Conservation (phyloP, 352 stramenopile genomes). For the Halophytophthora polymorphica region DNA sequence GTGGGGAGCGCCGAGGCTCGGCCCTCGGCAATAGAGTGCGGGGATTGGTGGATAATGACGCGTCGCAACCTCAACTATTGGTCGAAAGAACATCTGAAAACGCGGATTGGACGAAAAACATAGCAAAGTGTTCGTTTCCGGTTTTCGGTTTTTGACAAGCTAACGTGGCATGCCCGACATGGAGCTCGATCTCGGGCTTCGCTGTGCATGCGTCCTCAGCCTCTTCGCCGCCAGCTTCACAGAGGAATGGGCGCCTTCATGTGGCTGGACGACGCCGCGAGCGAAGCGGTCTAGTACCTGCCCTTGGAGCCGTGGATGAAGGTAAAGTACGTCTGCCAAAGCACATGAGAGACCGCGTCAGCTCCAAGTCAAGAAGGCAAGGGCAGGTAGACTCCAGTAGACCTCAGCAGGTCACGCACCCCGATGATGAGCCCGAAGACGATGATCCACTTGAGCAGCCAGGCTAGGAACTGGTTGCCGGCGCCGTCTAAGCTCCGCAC, state of each 20-base stretch:
- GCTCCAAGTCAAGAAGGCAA: not conserved
- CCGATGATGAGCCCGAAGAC: constrained; percentile 43
- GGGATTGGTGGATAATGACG: too few species aligned
- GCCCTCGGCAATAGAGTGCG: too few species aligned
- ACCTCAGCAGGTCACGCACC: constrained; percentile 23
- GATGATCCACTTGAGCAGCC: constrained; percentile 61
- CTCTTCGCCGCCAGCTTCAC: not conserved
- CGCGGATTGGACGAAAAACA: too few species aligned
- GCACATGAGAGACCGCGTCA: not conserved
- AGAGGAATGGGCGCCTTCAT: not conserved
- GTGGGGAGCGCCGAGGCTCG: too few species aligned
- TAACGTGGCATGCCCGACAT: too few species aligned
- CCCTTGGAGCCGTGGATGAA: not conserved
- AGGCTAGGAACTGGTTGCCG: constrained; percentile 39
- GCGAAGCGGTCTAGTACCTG: not conserved
- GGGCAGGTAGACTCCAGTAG: not conserved
- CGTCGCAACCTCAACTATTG: too few species aligned
- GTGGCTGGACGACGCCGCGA: not conserved
- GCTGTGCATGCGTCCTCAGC: not conserved
- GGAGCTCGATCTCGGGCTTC: too few species aligned
- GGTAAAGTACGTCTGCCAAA: not conserved
- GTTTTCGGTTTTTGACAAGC: too few species aligned
- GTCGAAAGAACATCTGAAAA: too few species aligned
- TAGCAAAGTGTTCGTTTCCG: too few species aligned
- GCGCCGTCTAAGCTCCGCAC: constrained; percentile 64